phyloP scores from a whole-genome alignment of 129 eudicot genomes.

The Rutidosis leptorrhynchoides region DNA sequence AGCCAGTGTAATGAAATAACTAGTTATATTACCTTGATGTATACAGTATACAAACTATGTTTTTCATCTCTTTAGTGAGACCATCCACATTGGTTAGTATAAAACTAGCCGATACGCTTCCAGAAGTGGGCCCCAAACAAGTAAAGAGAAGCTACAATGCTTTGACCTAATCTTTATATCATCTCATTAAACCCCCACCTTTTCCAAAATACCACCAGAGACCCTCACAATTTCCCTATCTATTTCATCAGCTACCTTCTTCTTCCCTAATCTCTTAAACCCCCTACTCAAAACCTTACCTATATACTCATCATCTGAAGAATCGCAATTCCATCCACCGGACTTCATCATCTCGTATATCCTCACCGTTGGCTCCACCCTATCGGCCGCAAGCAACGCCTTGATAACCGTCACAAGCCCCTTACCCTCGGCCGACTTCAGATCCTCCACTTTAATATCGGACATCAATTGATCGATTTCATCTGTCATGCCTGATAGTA shows the following conservation, averaged over 20 bases:
- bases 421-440: conserved; percentile 41
- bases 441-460: conserved; percentile 38
- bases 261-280: conserved; percentile 69
- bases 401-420: conserved; percentile 57
- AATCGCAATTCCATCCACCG: conserved; percentile 48
- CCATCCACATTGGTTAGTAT: conserved; percentile 52
- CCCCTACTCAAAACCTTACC: conserved; percentile 78
- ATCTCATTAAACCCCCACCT: conserved; percentile 40
- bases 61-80: conserved; percentile 48
- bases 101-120: conserved; percentile 56
- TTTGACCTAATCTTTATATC: conserved; percentile 73
- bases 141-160: conserved; percentile 57
- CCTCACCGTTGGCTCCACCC: conserved; percentile 56
- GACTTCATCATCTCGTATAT: conserved; percentile 70
- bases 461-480: conserved; percentile 56
- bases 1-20: background rate
- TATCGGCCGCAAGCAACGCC: conserved; percentile 59
- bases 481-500: conserved; percentile 19
- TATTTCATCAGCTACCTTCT: conserved; percentile 53
- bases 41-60: background rate
- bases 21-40: background rate
- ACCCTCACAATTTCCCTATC: conserved; percentile 42
- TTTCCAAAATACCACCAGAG: conserved; percentile 43
- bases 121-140: conserved; percentile 57
- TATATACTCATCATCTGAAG: conserved; percentile 60